Evolutionary conservation across 2,329 filamentous ascomycete genomes (phyloP).

Genomic region (Clarireedia homoeocarpa): DNA sequence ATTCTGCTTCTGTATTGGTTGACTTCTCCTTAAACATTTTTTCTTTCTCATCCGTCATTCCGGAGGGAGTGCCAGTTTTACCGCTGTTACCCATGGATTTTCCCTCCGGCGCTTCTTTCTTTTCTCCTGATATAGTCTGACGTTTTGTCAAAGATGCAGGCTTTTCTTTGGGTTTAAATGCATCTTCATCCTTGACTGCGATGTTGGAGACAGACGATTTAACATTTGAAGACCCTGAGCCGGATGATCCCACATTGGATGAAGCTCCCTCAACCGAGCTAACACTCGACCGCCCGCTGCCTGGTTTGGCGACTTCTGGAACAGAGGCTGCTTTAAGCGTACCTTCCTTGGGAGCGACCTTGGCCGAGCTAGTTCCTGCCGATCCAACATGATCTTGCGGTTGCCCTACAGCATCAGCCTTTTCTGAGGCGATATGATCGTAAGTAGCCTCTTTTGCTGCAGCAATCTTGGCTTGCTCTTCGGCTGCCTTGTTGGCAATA

Average conservation of each 20-base stretch:
- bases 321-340: background rate
- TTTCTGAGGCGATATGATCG: background rate
- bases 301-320: background rate
- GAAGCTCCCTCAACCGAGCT: background rate
- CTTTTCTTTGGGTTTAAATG: background rate
- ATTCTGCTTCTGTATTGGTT: conserved; percentile 15
- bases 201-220: background rate
- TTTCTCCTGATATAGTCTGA: conserved; percentile 4
- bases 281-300: background rate
- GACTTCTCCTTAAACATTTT: conserved; percentile 11
- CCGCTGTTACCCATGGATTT: background rate
- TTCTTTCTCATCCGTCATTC: background rate
- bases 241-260: background rate
- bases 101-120: background rate
- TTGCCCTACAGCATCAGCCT: background rate
- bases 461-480: conserved; percentile 13
- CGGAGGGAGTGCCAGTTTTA: background rate
- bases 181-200: background rate
- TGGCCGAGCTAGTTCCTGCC: background rate
- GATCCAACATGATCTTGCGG: background rate
- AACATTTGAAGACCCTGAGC: background rate
- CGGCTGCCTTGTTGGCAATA: conserved; percentile 28
- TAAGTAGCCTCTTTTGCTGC: background rate
- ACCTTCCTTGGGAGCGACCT: background rate
- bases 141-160: conserved; percentile 1